Base-by-base conservation (phyloP, 73 alveolate species). In the Uronychia setigera region DNA sequence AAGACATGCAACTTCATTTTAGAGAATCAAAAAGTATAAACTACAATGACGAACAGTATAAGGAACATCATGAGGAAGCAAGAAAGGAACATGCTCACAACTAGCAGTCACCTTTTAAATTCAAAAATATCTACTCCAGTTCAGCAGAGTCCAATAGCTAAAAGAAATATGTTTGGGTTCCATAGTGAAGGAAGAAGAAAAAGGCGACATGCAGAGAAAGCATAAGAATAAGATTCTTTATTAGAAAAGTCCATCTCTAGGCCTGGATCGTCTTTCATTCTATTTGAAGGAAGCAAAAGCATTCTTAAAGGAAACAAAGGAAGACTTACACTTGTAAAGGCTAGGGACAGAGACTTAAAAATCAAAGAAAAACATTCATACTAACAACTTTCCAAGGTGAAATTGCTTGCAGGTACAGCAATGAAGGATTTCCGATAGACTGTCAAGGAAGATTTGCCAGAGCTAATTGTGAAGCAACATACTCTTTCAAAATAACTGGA, bases 21-120 rank as follows among this genome's bases (percentile, higher is more conserved):
- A 1, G 19, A 25, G 35, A 83, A 74, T 33, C 90, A 81, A 29
- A 78, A 60, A 29, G 33, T 83, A 59, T 74, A 76, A 57, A 74
- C 90, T 1, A 60, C 90, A n/a, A 83, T 83, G 90, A 83, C 90
- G 14, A 74, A 83, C 26, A 83, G 90, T 29, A 83, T 83, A 58
- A 83, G 90, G 76, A 83, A 83, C 76, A 83, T 83, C 58, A 83
- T 83, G 90, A 83, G 90, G 35, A 74, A 60, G 32, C 35, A 83
- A 32, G 90, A 83, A 29, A 60, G 57, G 34, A 78, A 60, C 19
- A 32, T 83, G 84, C 83, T 83, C 26, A 83, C 90, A 5, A 35
- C 33, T 14, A 60, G 84, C 25, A 83, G 90, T 80, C 74, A 82
- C 58, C 35, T 83, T n/a, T 33, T 83, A 0, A 83, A 83, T 35